Conservation (phyloP, 495 filamentous ascomycete genomes). For the Penicillium ucsense region DNA sequence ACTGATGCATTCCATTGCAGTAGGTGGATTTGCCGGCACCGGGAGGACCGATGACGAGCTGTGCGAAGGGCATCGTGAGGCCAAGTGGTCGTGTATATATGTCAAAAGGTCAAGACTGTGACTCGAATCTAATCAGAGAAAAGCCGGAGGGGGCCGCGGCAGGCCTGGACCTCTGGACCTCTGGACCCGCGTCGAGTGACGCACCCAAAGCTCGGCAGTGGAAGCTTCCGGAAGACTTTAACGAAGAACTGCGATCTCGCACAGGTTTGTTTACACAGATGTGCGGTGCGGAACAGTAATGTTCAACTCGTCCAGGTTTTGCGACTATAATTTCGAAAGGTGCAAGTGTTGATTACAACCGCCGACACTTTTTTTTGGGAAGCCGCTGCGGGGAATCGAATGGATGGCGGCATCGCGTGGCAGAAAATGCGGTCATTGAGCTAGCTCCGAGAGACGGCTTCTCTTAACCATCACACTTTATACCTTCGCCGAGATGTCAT, state of each 20-base stretch:
- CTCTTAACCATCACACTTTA: slow-evolving; percentile 12
- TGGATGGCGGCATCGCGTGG: slow-evolving; percentile 17
- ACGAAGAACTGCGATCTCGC: too few relatives aligned
- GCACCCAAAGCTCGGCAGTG: too few relatives aligned
- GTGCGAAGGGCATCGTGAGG: slow-evolving; percentile 48
- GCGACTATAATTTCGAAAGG: too few relatives aligned
- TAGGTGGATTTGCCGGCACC: slow-evolving; percentile 95
- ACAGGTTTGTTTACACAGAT: too few relatives aligned
- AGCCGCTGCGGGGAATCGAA: slow-evolving; percentile 22
- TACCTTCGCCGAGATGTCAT: slow-evolving; percentile 20
- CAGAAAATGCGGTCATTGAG: slow-evolving; percentile 29
- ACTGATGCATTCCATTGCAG: slow-evolving; percentile 98
- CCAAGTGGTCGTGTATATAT: neutral
- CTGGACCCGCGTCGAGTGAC: too few relatives aligned
- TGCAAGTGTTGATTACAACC: neutral
- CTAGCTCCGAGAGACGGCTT: slow-evolving; percentile 14
- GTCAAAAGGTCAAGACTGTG: neutral
- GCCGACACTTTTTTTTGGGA: slow-evolving; percentile 9
- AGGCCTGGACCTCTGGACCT: too few relatives aligned
- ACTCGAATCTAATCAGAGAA: too few relatives aligned
- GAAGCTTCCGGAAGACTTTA: too few relatives aligned
- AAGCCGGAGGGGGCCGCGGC: too few relatives aligned
- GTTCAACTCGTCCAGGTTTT: too few relatives aligned
- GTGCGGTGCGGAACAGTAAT: too few relatives aligned
- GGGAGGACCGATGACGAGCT: slow-evolving; percentile 85